Evolutionary conservation across 768 basidiomycete genomes (phyloP), one percentile per base, ranked within the genome.

Genomic region (Tylopilus rubrobrunneus): DNA sequence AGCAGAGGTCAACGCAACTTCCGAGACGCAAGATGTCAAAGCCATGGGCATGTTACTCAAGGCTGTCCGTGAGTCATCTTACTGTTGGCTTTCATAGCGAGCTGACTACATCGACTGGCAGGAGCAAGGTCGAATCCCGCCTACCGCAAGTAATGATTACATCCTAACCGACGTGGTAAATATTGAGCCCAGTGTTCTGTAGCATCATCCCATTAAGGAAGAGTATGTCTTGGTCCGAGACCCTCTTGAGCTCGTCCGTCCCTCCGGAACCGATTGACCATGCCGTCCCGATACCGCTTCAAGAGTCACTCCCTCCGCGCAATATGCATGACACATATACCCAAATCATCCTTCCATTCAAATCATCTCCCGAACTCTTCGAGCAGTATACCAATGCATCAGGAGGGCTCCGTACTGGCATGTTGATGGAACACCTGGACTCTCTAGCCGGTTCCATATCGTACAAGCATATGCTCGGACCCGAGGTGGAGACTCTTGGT

Each of bases 371-470:
- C 0, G 67, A 77, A 49, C 68, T 86, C 12, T 71, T 87, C 23
- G 87, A 89, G 59, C 76, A 82, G 55, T 88, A 88, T 61, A 85
- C 80, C 7, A 89, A 87, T 62, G 85, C 85, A 0, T 75, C 76
- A 25, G 87, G 87, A 17, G 84, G 85, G 17, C 83, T 89, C 56
- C 78, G 86, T 40, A 86, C 76, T 2, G 86, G 87, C 41, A 83
- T 82, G 72, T 71, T 89, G 27, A 84, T 89, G 83, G 85, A 88
- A 69, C 85, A 91, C 64, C 75, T 92, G 33, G 90, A 93, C 65
- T 88, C 87, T 4, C 73, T 92, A n/a, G 89, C 90, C 7, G 90
- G 89, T 29, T 87, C 86, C 4, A 89, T 92, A 53, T 78, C 89
- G 5, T 92, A 92, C 69, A 87, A 89, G 65, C 89, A 92, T 69